A percentile compares a stretch with the other conserved stretches of the same genome.
phyloP scores from a whole-genome alignment of 331 rosid species.

The Rhamnella rubrinervis region DNA sequence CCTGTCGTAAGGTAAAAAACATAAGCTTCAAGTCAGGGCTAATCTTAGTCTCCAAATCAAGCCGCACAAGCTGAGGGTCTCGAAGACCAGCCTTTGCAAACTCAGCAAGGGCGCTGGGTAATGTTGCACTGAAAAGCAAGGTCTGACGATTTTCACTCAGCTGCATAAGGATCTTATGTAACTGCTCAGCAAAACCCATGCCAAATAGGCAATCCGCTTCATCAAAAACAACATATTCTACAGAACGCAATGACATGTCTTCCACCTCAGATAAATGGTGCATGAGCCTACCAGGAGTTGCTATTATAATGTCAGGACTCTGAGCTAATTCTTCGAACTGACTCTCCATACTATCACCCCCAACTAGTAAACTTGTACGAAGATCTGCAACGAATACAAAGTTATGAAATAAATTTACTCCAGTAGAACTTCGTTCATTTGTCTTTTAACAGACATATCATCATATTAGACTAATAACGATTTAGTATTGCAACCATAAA shows the following conservation, averaged over 20 bases:
- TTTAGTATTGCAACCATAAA: too few relatives aligned
- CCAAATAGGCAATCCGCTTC: slow-evolving; percentile 86
- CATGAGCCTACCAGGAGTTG: slow-evolving; percentile 97
- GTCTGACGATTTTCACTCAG: slow-evolving; percentile 88
- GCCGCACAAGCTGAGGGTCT: slow-evolving; percentile 85
- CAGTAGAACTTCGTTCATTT: neutral
- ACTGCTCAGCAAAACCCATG: slow-evolving; percentile 90
- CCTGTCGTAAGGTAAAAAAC: slow-evolving; percentile 77
- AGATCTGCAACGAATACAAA: slow-evolving; percentile 48
- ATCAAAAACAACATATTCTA: slow-evolving; percentile 90
- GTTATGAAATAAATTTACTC: neutral
- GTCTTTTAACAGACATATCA: neutral
- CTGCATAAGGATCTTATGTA: slow-evolving; percentile 74
- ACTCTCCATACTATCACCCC: slow-evolving; percentile 93
- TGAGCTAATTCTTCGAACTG: slow-evolving; percentile 88
- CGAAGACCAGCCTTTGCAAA: slow-evolving; percentile 95
- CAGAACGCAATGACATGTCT: slow-evolving; percentile 77
- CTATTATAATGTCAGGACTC: slow-evolving; percentile 83
- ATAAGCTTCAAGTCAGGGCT: slow-evolving; percentile 86
- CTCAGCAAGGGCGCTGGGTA: slow-evolving; percentile 96
- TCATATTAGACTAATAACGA: neutral
- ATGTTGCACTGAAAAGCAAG: slow-evolving; percentile 85
- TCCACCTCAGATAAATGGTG: slow-evolving; percentile 89
- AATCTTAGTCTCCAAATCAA: slow-evolving; percentile 82
- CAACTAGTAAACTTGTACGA: slow-evolving; percentile 82